Evolutionary conservation across 805 yeast genomes (phyloP), one percentile per base, ranked within the genome.

Genomic region (Candida sphagnicola): DNA sequence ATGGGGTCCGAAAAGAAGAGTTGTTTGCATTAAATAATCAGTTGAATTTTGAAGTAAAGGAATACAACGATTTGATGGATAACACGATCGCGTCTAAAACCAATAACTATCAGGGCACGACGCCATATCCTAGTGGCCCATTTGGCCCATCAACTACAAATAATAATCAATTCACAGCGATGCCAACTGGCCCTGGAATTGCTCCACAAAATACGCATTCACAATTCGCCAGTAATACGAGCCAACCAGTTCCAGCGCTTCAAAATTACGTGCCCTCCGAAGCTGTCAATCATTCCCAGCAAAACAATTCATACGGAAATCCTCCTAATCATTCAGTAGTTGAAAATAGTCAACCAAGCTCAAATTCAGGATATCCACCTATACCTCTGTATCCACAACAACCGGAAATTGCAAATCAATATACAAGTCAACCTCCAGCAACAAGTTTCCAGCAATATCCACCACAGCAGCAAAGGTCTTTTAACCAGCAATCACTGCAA

Each of bases 1-100:
- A 87, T 58, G 74, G 87, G 26, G 74, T 77, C 32, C 77, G 87
- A 51, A 79, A 84, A 54, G 85, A 89, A 49, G 97, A 91, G 45
- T 65, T 91, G 43, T 66, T 80, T 44, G 77, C 77, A 15, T 67
- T 91, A 49, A 83, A 87, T 51, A 75, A 76, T 44, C 84, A 85
- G 45, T 72, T 91, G 40, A 77, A 77, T 40, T 70, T 70, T 34
- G 93, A 95, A 13, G 77, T 85, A 37, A 69, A 74, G 30, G 62
- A 74, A 8, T 93, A 88, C 58, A 86, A 85, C 51, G 74, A 76
- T 33, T 61, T 88, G 37, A 70, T 85, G 63, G 86, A 83, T 49
- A 69, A 44, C n/a, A 56, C 48, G 53, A 59, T 57, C 11, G 43
- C 56, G 12, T 53, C 40, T 31, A 43, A 53, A 41, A 50, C 51